A percentile compares a stretch with the other conserved stretches of the same genome.
Evolutionary conservation across 106 monocot species (phyloP).

Genomic region (Agapanthus africanus): DNA sequence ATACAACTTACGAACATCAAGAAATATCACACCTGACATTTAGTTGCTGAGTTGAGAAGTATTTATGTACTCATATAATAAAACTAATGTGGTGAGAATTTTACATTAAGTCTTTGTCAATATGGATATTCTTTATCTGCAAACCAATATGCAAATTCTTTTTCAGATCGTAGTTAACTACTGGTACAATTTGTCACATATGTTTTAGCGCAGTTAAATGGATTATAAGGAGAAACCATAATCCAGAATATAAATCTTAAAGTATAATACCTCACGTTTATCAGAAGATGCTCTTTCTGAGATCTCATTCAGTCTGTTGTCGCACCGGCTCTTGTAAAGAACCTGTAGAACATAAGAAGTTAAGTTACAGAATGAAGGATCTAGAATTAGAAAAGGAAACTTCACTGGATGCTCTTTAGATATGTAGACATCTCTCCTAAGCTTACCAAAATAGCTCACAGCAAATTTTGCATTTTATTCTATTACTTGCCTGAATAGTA

Average conservation of each 20-base stretch:
- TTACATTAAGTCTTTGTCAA: background rate
- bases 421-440: background rate
- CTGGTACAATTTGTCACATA: background rate
- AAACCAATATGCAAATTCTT: background rate
- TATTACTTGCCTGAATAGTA: background rate
- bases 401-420: background rate
- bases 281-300: conserved; percentile 78
- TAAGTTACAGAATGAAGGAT: background rate
- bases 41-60: too few species aligned
- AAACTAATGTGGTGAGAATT: background rate
- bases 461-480: background rate
- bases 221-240: background rate
- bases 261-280: conserved; percentile 63
- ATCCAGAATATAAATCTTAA: background rate
- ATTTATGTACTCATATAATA: background rate
- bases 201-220: background rate
- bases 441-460: background rate
- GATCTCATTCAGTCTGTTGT: conserved; percentile 91
- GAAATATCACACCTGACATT: background rate
- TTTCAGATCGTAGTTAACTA: background rate
- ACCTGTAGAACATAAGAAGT: conserved; percentile 34
- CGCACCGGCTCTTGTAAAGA: conserved; percentile 94
- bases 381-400: background rate
- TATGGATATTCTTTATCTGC: background rate
- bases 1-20: background rate